These are phyloP conservation scores for Dissophora ornata DNA, from an alignment of 192 early-diverging fungal species.

Conservation along the genomic window DNA sequence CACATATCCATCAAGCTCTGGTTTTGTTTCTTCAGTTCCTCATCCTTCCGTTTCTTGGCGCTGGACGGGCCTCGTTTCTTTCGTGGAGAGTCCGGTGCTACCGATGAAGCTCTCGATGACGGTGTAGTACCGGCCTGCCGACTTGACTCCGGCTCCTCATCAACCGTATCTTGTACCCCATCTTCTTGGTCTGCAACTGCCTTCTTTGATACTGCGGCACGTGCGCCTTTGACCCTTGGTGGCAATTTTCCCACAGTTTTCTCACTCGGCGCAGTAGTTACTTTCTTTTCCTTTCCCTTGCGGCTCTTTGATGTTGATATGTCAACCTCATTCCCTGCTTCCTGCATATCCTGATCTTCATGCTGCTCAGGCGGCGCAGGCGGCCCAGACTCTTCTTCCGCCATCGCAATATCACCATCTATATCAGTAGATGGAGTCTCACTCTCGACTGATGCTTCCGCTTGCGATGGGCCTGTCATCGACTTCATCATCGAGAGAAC, in stretches of 20 bases:
- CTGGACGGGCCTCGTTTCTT: constrained; percentile 4
- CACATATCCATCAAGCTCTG: constrained; percentile 22
- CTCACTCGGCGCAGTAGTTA: background rate
- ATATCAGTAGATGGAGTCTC: background rate
- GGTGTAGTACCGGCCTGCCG: background rate
- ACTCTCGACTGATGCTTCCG: background rate
- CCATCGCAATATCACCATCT: background rate
- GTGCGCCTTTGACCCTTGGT: too few relatives aligned
- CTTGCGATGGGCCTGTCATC: background rate
- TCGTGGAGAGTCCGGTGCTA: constrained; percentile 5
- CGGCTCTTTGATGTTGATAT: background rate
- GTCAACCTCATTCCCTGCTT: background rate
- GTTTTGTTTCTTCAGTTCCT: background rate
- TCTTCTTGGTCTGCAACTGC: background rate
- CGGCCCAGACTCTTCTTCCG: background rate
- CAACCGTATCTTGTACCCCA: background rate
- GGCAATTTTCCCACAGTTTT: too few relatives aligned
- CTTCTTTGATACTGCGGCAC: too few relatives aligned
- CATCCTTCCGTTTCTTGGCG: constrained; percentile 1
- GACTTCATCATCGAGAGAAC: background rate
- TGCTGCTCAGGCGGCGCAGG: too few relatives aligned
- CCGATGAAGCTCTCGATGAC: constrained; percentile 13
- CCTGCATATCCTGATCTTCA: background rate
- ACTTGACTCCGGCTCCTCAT: background rate
- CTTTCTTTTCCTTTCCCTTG: background rate